A percentile compares a stretch with the other conserved stretches of the same genome.
These are phyloP conservation scores for Macrocystidia cucumis DNA, from an alignment of 1,284 basidiomycete species.

Conservation along the genomic window DNA sequence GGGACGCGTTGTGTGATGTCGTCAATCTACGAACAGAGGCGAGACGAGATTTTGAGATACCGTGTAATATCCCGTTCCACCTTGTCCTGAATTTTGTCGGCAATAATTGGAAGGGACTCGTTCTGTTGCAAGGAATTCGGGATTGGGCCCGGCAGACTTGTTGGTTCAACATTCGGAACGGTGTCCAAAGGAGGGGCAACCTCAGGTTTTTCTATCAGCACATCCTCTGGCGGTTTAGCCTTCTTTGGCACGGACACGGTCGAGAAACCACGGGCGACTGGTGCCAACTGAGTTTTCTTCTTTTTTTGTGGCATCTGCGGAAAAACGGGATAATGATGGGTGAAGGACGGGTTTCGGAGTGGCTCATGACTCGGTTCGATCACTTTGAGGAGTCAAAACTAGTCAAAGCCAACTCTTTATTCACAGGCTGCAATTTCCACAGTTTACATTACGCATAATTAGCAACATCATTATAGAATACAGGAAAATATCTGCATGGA, in stretches of 20 bases:
- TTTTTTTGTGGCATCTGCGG: too few species aligned
- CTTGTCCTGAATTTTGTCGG: slow-evolving; percentile 83
- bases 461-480: too few species aligned
- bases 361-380: too few species aligned
- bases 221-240: slow-evolving; percentile 32
- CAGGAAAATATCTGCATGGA: too few species aligned
- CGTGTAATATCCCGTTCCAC: slow-evolving; percentile 84
- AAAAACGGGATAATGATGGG: too few species aligned
- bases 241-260: slow-evolving; percentile 89
- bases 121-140: slow-evolving; percentile 42
- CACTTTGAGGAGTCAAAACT: too few species aligned
- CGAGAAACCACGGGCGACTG: slow-evolving; percentile 71
- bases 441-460: too few species aligned
- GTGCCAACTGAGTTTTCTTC: slow-evolving; percentile 79
- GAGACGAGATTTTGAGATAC: too few species aligned
- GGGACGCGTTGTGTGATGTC: too few species aligned
- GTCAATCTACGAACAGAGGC: background rate
- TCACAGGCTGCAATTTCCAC: too few species aligned
- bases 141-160: slow-evolving; percentile 13
- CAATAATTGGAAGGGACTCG: slow-evolving; percentile 52
- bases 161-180: slow-evolving; percentile 9
- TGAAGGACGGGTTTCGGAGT: too few species aligned
- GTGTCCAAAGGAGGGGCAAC: slow-evolving; percentile 7
- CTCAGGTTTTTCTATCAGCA: slow-evolving; percentile 16
- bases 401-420: too few species aligned